Evolutionary conservation across 208 protist genomes (phyloP).

Genomic region (Wallacemonas sp.): DNA sequence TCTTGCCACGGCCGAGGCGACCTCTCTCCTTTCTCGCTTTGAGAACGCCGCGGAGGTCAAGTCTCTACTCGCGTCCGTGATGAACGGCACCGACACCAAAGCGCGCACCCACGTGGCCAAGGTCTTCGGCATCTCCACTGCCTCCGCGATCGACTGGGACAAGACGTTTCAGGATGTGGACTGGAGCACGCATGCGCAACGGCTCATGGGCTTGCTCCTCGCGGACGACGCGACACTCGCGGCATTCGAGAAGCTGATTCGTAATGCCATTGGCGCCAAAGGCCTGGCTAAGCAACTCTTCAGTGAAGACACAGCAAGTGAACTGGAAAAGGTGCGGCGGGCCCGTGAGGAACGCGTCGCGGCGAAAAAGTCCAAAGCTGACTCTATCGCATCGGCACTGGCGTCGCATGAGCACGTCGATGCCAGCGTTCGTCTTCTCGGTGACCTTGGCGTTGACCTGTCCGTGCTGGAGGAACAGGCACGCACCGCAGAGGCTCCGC

Average conservation of each 20-base stretch:
- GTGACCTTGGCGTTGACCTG: conserved; percentile 40
- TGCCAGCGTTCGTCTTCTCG: conserved; percentile 48
- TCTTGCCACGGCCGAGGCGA: conserved; percentile 49
- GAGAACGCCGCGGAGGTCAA: conserved; percentile 70
- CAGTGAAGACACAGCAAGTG: conserved; percentile 41
- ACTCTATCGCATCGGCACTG: conserved; percentile 44
- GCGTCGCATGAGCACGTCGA: conserved; percentile 59
- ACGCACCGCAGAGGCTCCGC: conserved; percentile 14
- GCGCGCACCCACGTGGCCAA: conserved; percentile 37
- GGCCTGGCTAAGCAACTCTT: conserved; percentile 41
- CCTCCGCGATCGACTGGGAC: conserved; percentile 52
- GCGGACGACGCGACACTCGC: conserved; percentile 38
- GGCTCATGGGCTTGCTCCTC: conserved; percentile 46
- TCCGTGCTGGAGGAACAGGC: conserved; percentile 39
- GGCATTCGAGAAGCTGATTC: conserved; percentile 44
- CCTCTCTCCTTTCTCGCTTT: conserved; percentile 45
- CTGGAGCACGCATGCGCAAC: conserved; percentile 62
- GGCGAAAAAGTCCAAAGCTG: conserved; percentile 18
- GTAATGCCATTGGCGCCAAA: conserved; percentile 66
- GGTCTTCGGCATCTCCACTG: conserved; percentile 32
- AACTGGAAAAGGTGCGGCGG: conserved; percentile 42
- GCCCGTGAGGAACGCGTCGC: conserved; percentile 35
- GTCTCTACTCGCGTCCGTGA: conserved; percentile 58
- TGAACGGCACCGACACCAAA: conserved; percentile 38
- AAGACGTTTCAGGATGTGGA: conserved; percentile 53